These are phyloP conservation scores for Coniella lustricola DNA, from an alignment of 2,329 filamentous ascomycete species.

Conservation along the genomic window DNA sequence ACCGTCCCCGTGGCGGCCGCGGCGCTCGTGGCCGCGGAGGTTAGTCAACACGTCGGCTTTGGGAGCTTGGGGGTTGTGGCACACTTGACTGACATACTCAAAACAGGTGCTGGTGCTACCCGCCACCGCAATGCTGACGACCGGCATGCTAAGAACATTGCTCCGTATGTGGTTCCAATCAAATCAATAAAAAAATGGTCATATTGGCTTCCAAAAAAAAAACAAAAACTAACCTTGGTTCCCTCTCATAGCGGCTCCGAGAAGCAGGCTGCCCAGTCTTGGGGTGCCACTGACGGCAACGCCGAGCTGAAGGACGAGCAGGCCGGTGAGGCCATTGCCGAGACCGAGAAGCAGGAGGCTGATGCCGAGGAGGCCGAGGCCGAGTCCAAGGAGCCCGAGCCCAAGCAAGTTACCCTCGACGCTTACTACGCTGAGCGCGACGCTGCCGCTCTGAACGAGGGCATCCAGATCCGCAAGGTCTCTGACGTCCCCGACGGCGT, in stretches of 20 bases:
- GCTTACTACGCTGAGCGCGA: constrained; percentile 73
- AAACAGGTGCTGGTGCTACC: constrained; percentile 46
- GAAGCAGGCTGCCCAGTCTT: constrained; percentile 83
- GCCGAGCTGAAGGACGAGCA: constrained; percentile 88
- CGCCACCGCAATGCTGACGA: constrained; percentile 48
- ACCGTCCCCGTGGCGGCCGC: constrained; percentile 53
- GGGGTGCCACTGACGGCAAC: constrained; percentile 76
- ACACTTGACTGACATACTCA: constrained; percentile 3
- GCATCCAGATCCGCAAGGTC: constrained; percentile 70
- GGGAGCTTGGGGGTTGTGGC: background rate
- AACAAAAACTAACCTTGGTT: too few species aligned
- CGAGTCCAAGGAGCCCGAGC: constrained; percentile 57
- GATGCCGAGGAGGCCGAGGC: constrained; percentile 35
- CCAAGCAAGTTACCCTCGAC: constrained; percentile 83
- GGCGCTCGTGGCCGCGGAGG: constrained; percentile 57
- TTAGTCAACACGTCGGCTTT: constrained; percentile 28
- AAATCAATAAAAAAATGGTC: too few species aligned
- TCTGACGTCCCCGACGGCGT: constrained; percentile 73
- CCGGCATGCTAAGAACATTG: constrained; percentile 43
- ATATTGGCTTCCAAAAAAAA: too few species aligned
- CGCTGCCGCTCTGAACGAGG: constrained; percentile 67
- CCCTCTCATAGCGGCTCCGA: constrained; percentile 53
- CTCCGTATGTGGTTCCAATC: constrained; percentile 34
- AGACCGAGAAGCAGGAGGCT: constrained; percentile 72
- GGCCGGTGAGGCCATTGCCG: constrained; percentile 82